Base-by-base conservation (phyloP, 2,329 filamentous ascomycete species). In the Neobulgaria alba region DNA sequence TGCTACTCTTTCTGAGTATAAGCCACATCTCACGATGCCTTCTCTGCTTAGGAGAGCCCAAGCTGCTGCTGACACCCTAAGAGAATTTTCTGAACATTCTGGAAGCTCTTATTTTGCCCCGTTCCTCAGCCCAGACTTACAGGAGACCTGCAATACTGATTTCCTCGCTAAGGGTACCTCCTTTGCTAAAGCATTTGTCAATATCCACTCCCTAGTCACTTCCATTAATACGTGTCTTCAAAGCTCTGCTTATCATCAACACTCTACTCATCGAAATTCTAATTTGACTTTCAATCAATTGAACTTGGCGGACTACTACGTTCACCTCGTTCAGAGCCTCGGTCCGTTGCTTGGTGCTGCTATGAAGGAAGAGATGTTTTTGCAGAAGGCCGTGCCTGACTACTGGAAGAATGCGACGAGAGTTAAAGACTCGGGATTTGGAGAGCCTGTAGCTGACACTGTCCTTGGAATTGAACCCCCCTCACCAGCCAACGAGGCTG, bases 291-390 rank as follows among this genome's bases (percentile, higher is more conserved):
- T 95, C 54, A 78, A 76, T 40, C 73, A 78, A 18, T 74, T 93
- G 52, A 94, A 94, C 56, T 73, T 94, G 16, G 86, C 81, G 21
- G 90, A 96, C 59, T 81, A 86, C 59, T 94, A 94, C 58, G 69
- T 77, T 33, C 64, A 70, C n/a, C 66, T 95, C 29, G 73, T 94
- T 17, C 74, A 77, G 47, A 78, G 79, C 18, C 72, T 96, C 23
- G 88, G 87, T 3, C 79, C 79, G 17, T 66, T 98, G 12, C 73
- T 95, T 49, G 76, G 84, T 31, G 81, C 82, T 38, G 84, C 87
- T 44, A 72, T 94, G n/a, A 82, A 81, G 61, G 90, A 98, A 61
- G 85, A 93, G 50, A 83, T 89, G 26, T 67, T 81, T 1, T 68
- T 95, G 33, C 75, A 83, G 49, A 79, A 77, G 37, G 71, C 75